phyloP scores from a whole-genome alignment of 83 land plant species.

The Thuja plicata region DNA sequence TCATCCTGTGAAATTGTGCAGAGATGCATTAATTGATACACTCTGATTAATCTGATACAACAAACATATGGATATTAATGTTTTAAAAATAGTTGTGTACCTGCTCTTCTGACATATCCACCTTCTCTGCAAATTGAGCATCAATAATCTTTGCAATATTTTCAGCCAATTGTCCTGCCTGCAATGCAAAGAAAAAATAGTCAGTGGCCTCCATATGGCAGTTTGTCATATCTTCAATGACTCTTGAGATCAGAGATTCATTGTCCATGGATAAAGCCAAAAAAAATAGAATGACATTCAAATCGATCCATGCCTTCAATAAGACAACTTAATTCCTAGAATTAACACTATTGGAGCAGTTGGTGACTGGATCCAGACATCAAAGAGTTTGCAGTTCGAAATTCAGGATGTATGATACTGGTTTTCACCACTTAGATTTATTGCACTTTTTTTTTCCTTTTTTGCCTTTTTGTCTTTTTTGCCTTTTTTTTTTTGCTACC shows the following conservation, averaged over 20 bases:
- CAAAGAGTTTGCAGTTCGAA: neutral
- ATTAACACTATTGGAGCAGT: neutral
- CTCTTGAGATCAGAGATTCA: neutral
- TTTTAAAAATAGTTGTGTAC: constrained; percentile 26
- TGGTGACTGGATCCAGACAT: neutral
- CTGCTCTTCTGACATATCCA: constrained; percentile 98
- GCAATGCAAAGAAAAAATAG: constrained; percentile 11
- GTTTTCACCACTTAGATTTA: too few species aligned
- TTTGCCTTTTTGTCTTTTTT: too few species aligned
- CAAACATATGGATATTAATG: neutral
- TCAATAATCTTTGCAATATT: constrained; percentile 92
- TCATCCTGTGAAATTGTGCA: constrained; percentile 79
- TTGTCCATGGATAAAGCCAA: neutral
- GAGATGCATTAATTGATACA: neutral
- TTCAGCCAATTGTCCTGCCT: constrained; percentile 97
- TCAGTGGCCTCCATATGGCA: constrained; percentile 1
- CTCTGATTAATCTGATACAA: neutral
- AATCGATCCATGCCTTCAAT: neutral
- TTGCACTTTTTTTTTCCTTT: too few species aligned
- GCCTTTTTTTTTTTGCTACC: too few species aligned
- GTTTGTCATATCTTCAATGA: neutral
- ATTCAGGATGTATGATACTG: neutral
- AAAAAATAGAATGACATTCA: neutral
- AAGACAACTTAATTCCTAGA: neutral
- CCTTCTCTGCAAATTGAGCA: constrained; percentile 69